Evolutionary conservation across 768 basidiomycete species (phyloP), one percentile per base, ranked within the genome.

Genomic region (Lactarius sp.): DNA sequence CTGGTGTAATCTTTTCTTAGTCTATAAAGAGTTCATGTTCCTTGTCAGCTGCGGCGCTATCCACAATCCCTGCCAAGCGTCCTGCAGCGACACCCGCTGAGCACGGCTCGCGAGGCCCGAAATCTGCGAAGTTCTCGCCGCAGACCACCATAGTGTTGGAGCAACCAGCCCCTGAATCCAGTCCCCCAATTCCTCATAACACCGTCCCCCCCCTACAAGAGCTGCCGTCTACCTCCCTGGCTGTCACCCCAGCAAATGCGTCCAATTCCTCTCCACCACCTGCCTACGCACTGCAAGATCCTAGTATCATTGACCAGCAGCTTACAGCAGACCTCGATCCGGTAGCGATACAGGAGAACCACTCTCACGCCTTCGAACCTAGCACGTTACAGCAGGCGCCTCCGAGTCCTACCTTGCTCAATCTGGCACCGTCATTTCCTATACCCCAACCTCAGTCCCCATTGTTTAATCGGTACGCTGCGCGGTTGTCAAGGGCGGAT

Each of bases 41-140:
- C 36, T 12, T 33, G 16, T 7, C 47, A 64, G 62, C 52, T 42
- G 52, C 58, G 3, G 37, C 55, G 2, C 53, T 46, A 18, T 37
- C 60, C 33, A 50, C 59, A 37, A 55, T 59, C 6, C 65, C 66
- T 16, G 52, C 59, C 8, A 66, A 68, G 55, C 66, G 64, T 36
- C 47, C 57, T 14, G 62, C 59, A 22, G 60, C 62, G 31, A 37
- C 34, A 4, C 60, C 61, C 27, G 51, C 60, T 6, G 50, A 58
- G n/a, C 60, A 67, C 20, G 59, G 52, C 39, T 66, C 65, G 39
- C 65, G 60, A 4, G 61, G 49, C 39, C 54, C 67, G n/a, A 67
- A 67, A 47, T 66, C 65, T 18, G 27, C 67, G 27, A 67, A 67
- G 27, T 27, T 27, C 27, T 27, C 27, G 27, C 27, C 27, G 27